phyloP scores from a whole-genome alignment of 2,329 filamentous ascomycete genomes.

The Alternaria gaisen region DNA sequence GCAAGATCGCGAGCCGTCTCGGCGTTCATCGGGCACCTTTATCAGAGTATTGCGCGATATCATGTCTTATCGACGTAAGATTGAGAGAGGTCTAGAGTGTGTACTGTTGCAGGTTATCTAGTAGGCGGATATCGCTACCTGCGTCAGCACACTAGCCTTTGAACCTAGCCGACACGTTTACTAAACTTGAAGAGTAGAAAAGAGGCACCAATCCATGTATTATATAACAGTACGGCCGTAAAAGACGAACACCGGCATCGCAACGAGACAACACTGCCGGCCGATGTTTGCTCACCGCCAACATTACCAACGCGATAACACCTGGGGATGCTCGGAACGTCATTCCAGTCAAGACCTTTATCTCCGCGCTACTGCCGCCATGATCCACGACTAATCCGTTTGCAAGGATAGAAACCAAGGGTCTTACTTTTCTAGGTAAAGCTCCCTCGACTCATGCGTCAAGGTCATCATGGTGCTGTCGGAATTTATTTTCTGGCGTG shows the following conservation, averaged over 20 bases:
- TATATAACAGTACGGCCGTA: background rate
- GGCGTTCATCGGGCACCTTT: conserved; percentile 13
- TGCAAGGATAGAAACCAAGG: conserved; percentile 5
- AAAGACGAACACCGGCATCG: background rate
- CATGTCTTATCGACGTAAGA: background rate
- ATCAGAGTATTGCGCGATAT: conserved; percentile 17
- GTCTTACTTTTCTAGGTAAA: conserved; percentile 15
- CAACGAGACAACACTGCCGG: background rate
- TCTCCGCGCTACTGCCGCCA: conserved; percentile 25
- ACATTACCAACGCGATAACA: conserved; percentile 8
- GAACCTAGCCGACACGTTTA: background rate
- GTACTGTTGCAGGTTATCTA: background rate
- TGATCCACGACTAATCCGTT: conserved; percentile 11
- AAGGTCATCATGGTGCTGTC: conserved; percentile 29
- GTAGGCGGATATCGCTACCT: background rate
- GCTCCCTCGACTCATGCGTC: conserved; percentile 24
- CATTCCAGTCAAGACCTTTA: conserved; percentile 10
- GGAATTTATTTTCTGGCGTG: conserved; percentile 23
- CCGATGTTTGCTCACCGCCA: conserved; percentile 18
- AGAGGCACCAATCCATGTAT: background rate
- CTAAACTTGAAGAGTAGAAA: background rate
- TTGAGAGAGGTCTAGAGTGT: background rate
- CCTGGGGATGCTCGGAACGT: background rate
- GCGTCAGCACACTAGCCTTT: background rate
- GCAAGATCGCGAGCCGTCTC: conserved; percentile 12